Conservation (phyloP, 2,329 filamentous ascomycete species). For the Pestalotiopsis fici region DNA sequence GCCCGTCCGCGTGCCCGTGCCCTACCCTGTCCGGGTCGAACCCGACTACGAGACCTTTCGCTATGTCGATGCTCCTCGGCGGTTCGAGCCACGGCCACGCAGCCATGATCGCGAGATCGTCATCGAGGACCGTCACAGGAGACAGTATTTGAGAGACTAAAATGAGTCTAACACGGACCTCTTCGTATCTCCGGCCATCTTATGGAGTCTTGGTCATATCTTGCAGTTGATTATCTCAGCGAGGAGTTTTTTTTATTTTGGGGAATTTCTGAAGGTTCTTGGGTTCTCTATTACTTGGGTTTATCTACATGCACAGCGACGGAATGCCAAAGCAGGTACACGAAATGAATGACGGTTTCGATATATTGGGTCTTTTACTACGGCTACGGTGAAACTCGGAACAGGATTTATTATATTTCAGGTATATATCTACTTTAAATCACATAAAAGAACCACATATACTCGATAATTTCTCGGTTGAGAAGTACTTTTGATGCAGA, state of each 20-base stretch:
- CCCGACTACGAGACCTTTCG: conserved; percentile 50
- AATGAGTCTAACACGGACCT: not conserved
- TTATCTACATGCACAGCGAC: not conserved
- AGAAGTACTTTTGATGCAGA: not conserved
- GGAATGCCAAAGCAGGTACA: not conserved
- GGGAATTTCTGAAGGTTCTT: not conserved
- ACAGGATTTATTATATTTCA: not conserved
- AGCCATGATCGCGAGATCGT: conserved; percentile 32
- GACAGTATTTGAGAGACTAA: conserved; percentile 29
- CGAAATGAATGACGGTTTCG: not conserved
- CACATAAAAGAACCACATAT: not conserved
- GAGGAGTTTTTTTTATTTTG: not conserved
- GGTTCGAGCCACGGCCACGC: conserved; percentile 33
- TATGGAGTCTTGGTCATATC: not conserved
- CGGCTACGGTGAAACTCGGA: not conserved
- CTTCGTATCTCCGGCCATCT: not conserved
- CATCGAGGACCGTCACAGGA: conserved; percentile 30
- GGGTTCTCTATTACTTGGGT: not conserved
- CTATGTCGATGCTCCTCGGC: conserved; percentile 51
- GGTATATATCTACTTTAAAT: not conserved
- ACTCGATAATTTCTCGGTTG: not conserved
- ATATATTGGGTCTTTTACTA: not conserved
- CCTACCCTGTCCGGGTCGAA: conserved; percentile 37
- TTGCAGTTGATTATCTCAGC: not conserved
- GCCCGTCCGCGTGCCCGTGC: conserved; percentile 40